Evolutionary conservation across 2,329 filamentous ascomycete species (phyloP), one percentile per base, ranked within the genome.

Genomic region (Phialophora tarda): DNA sequence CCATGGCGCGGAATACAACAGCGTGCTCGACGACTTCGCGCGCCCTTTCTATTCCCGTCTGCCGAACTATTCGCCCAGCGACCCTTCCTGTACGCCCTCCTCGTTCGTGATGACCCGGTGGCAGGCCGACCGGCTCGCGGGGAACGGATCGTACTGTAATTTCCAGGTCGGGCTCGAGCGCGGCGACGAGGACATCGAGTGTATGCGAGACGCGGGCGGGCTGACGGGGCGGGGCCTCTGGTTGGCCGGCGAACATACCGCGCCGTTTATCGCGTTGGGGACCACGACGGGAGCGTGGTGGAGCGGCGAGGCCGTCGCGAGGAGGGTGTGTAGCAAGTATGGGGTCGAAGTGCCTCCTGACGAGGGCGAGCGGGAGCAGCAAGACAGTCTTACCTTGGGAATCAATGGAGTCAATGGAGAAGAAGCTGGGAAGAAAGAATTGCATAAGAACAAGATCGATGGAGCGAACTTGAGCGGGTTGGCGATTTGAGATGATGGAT

Each of bases 261-360:
- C 92, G 62, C 93, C 93, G 4, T 96, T 97, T 80, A 88, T 96
- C 30, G 93, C 91, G 11, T 78, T 97, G 68, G 94, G 93, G 0
- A 97, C 93, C 4, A 91, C 89, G 12, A 96, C 92, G 0, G 94
- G 94, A 0, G 94, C 94, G 11, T 97, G 92, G 77, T 96, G 92
- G 92, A 92, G 91, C 76, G 93, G 93, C 1, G 92, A 96, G 80
- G 85, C 84, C 23, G 91, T 93, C 38, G 93, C 85, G 0, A 84
- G 82, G 76, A 85, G 88, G 74, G 72, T 82, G 26, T 69, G 66
- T 48, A 41, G 34, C 7, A 53, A 48, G 30, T 70, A 71, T 58
- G 70, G 63, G 21, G 28, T 72, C 8, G 62, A 64, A n/a, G 58
- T 12, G 60, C 30, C 47, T 28, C 24, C 21, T 24, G 60, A 62